These are phyloP conservation scores for Escovopsis sp. DNA, from an alignment of 2,329 filamentous ascomycete species.

Conservation along the genomic window DNA sequence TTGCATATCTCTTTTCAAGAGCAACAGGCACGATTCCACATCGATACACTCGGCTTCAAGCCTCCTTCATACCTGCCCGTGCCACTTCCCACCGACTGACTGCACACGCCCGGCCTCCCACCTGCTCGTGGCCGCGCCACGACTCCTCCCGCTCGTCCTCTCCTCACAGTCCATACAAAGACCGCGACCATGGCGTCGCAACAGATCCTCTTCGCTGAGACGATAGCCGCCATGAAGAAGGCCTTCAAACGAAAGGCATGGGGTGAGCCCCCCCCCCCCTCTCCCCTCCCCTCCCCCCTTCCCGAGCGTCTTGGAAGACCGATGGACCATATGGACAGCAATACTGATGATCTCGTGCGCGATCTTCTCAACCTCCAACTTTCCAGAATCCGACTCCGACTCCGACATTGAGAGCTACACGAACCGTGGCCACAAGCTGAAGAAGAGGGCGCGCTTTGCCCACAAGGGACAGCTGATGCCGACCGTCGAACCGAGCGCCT, in stretches of 20 bases:
- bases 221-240: slow-evolving; percentile 52
- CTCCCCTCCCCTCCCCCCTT: background rate
- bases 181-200: slow-evolving; percentile 29
- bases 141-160: background rate
- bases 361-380: too few species aligned
- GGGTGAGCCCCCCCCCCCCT: slow-evolving; percentile 24
- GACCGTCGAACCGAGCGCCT: slow-evolving; percentile 48
- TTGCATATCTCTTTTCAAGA: too few species aligned
- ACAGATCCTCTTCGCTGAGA: slow-evolving; percentile 49
- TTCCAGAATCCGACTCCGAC: slow-evolving; percentile 64
- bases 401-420: slow-evolving; percentile 52
- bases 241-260: slow-evolving; percentile 49
- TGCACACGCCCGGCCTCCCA: too few species aligned
- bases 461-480: slow-evolving; percentile 54
- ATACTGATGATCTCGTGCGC: slow-evolving; percentile 9
- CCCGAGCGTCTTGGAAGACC: too few species aligned
- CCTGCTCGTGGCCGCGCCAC: too few species aligned
- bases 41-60: too few species aligned
- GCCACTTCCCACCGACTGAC: too few species aligned
- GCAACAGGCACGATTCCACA: too few species aligned
- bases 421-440: slow-evolving; percentile 67
- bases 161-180: background rate
- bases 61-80: too few species aligned
- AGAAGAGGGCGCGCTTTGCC: slow-evolving; percentile 57
- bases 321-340: too few species aligned